Conservation (phyloP, 2,329 filamentous ascomycete genomes). For the Penicillium decumbens region DNA sequence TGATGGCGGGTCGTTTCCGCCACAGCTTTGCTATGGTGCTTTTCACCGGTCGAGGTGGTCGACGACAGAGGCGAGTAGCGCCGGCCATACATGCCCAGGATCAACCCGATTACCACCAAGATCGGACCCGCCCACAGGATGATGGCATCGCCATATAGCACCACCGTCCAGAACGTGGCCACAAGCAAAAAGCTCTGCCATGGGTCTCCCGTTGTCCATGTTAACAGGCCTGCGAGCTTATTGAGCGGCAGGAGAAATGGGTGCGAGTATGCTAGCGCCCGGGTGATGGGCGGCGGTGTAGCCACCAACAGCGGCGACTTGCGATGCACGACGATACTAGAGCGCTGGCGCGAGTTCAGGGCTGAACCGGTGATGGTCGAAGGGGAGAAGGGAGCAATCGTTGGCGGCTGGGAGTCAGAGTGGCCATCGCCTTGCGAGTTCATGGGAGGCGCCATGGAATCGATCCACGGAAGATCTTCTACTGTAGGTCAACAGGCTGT, state of each 20-base stretch:
- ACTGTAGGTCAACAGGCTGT: conserved; percentile 23
- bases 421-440: conserved; percentile 38
- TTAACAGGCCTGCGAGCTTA: conserved; percentile 75
- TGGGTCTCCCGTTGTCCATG: conserved; percentile 88
- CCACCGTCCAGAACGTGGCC: conserved; percentile 75
- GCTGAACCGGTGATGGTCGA: conserved; percentile 66
- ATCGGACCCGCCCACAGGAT: conserved; percentile 78
- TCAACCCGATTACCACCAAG: conserved; percentile 71
- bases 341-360: conserved; percentile 69
- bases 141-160: conserved; percentile 81
- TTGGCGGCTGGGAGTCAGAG: conserved; percentile 56
- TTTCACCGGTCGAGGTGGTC: conserved; percentile 68
- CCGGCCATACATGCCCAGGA: conserved; percentile 86
- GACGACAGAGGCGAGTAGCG: conserved; percentile 87
- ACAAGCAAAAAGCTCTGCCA: conserved; percentile 97
- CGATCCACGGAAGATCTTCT: conserved; percentile 51
- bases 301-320: conserved; percentile 90
- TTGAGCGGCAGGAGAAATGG: conserved; percentile 89
- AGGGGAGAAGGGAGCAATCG: conserved; percentile 85
- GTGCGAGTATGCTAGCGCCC: conserved; percentile 91
- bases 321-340: conserved; percentile 91
- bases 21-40: conserved; percentile 48
- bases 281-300: conserved; percentile 89
- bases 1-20: conserved; percentile 72
- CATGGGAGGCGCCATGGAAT: conserved; percentile 49